phyloP scores from a whole-genome alignment of 1,139 yeast genomes.

The Suhomyces bokatorum region DNA sequence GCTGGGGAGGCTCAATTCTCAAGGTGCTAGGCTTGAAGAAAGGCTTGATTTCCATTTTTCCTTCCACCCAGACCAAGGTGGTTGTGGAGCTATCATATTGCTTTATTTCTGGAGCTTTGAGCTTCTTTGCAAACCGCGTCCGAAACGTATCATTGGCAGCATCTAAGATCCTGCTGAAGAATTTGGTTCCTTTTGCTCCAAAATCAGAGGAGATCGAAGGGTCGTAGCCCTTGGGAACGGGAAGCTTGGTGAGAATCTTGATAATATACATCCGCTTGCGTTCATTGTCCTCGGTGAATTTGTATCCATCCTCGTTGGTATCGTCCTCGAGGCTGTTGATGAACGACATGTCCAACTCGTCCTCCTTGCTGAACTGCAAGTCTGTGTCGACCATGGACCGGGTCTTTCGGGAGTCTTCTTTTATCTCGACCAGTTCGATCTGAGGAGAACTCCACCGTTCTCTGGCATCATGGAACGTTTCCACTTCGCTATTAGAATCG shows the following conservation, averaged over 20 bases:
- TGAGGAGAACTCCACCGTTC: not conserved
- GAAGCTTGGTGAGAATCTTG: slow-evolving; percentile 32
- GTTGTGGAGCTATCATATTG: slow-evolving; percentile 17
- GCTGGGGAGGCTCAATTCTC: slow-evolving; percentile 33
- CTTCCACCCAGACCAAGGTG: slow-evolving; percentile 44
- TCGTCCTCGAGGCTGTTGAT: slow-evolving; percentile 4
- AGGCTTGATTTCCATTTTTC: slow-evolving; percentile 39
- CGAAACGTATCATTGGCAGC: slow-evolving; percentile 14
- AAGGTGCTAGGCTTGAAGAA: slow-evolving; percentile 46
- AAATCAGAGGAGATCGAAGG: slow-evolving; percentile 24
- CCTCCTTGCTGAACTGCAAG: slow-evolving; percentile 2
- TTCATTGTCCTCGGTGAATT: slow-evolving; percentile 31
- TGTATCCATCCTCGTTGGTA: slow-evolving; percentile 15
- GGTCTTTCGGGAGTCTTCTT: not conserved
- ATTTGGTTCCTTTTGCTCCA: slow-evolving; percentile 35
- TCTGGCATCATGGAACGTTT: not conserved
- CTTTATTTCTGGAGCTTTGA: slow-evolving; percentile 9
- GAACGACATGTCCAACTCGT: slow-evolving; percentile 9
- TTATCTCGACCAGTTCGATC: not conserved
- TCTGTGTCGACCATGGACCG: slow-evolving; percentile 2
- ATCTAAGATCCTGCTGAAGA: slow-evolving; percentile 22
- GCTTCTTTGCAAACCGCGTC: slow-evolving; percentile 6
- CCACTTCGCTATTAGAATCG: not conserved
- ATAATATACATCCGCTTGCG: slow-evolving; percentile 33
- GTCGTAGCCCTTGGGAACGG: slow-evolving; percentile 16